Conservation (phyloP, 108 stramenopile species). For the Pelagomonas calceolata region DNA sequence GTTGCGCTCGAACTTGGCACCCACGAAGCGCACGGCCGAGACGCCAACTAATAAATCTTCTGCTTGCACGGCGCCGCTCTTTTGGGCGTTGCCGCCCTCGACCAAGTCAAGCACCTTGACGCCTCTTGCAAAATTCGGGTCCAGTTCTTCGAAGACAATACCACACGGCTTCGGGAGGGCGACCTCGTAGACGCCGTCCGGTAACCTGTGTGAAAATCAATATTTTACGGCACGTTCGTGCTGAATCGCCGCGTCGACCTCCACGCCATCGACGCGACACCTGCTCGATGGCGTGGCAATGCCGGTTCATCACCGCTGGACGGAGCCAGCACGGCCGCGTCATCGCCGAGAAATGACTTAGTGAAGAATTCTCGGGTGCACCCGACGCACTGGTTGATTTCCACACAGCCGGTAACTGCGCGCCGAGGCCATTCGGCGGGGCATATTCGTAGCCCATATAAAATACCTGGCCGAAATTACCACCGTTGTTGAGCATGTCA, state of each 20-base stretch:
- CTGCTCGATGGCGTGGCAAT: too few species aligned
- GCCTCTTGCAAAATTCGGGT: background rate
- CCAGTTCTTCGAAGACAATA: slow-evolving; percentile 71
- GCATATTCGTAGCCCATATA: background rate
- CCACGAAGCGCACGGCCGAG: slow-evolving; percentile 61
- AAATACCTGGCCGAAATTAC: background rate
- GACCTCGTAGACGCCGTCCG: slow-evolving; percentile 69
- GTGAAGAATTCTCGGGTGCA: too few species aligned
- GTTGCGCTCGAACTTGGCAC: slow-evolving; percentile 51
- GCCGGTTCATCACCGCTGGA: too few species aligned
- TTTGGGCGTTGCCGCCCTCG: slow-evolving; percentile 61
- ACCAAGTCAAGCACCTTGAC: slow-evolving; percentile 62
- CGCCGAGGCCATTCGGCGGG: background rate
- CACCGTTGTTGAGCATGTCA: too few species aligned
- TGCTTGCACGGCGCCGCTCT: slow-evolving; percentile 43
- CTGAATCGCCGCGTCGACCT: too few species aligned
- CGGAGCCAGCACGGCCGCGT: too few species aligned
- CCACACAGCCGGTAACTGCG: background rate
- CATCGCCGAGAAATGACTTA: too few species aligned
- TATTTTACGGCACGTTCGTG: too few species aligned
- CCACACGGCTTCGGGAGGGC: slow-evolving; percentile 54
- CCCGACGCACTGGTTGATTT: too few species aligned
- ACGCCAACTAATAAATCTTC: slow-evolving; percentile 61
- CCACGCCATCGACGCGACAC: too few species aligned
- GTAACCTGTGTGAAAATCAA: slow-evolving; percentile 4